Evolutionary conservation across 2,329 filamentous ascomycete species (phyloP), one percentile per base, ranked within the genome.

Genomic region (Sordariomycetes sp.): DNA sequence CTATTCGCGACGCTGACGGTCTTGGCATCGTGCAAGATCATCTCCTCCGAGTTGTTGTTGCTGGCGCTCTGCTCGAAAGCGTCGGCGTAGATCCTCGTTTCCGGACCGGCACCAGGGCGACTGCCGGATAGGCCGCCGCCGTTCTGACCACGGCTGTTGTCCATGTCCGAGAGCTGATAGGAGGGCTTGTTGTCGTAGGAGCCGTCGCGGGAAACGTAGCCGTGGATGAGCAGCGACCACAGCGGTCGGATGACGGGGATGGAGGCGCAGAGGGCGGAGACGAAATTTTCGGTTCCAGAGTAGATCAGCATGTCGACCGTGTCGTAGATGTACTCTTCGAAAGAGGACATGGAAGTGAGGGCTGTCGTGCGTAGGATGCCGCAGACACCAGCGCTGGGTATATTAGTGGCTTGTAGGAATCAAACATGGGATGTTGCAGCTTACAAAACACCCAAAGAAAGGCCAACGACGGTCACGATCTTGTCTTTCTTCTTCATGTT

Each of bases 401-500:
- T 16, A 15, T 33, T 18, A 24, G 31, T 21, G 10, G 21, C 21
- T 15, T 14, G 11, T 3, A 8, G 16, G 6, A 10, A 4, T 20
- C n/a, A 17, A n/a, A 8, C 4, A 23, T 28, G n/a, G 12, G 9
- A 20, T 3, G 9, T 6, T 8, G 17, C 9, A 20, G 42, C 46
- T 41, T 39, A 49, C 46, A 49, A 45, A 14, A 51, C 31, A 18
- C 50, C 47, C 36, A 51, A 37, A 32, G 45, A 48, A 39, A 52
- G 48, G 10, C 46, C 48, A 3, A 43, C 26, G 8, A 45, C 44
- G n/a, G 45, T 46, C 9, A 48, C 38, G 10, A 51, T 37, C 37
- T 48, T 52, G 26, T 52, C 48, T 26, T 46, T 42, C 2, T 39
- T 32, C 33, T 47, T 46, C 46, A 53, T 51, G 19, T 48, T 42